These are phyloP conservation scores for Salvia rosmarinus DNA, from an alignment of 257 asterid genomes.

Conservation along the genomic window DNA sequence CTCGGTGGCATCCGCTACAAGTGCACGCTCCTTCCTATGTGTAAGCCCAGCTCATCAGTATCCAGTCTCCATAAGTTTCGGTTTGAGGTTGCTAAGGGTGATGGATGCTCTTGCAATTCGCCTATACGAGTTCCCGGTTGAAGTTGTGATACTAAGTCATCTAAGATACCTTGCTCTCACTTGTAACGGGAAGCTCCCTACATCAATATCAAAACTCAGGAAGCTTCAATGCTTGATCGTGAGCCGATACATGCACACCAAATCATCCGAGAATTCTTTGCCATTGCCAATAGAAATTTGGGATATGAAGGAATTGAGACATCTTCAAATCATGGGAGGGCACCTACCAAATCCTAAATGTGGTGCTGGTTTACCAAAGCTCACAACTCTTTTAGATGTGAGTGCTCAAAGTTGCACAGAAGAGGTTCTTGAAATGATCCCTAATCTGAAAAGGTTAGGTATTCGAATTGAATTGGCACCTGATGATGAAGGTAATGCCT, in stretches of 20 bases:
- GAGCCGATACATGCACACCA: background rate
- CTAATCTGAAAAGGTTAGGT: constrained; percentile 16
- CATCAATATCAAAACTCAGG: constrained; percentile 14
- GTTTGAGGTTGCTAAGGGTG: constrained; percentile 7
- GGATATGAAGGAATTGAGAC: constrained; percentile 26
- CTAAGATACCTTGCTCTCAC: constrained; percentile 21
- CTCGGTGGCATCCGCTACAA: background rate
- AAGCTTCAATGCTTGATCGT: constrained; percentile 19
- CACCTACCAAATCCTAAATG: background rate
- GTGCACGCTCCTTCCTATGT: background rate
- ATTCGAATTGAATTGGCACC: background rate
- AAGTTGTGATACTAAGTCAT: background rate
- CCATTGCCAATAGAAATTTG: background rate
- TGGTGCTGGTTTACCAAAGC: background rate
- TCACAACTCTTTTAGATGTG: constrained; percentile 18
- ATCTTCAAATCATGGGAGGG: constrained; percentile 14
- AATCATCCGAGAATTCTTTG: background rate
- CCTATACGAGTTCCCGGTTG: background rate
- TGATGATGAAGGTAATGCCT: background rate
- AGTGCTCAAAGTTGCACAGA: background rate
- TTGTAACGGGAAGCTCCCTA: background rate
- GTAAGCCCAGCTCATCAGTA: background rate
- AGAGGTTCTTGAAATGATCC: background rate
- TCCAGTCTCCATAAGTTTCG: background rate
- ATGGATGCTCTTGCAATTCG: background rate